Conservation (phyloP, 305 asterid genomes). For the Fraxinus sp. region DNA sequence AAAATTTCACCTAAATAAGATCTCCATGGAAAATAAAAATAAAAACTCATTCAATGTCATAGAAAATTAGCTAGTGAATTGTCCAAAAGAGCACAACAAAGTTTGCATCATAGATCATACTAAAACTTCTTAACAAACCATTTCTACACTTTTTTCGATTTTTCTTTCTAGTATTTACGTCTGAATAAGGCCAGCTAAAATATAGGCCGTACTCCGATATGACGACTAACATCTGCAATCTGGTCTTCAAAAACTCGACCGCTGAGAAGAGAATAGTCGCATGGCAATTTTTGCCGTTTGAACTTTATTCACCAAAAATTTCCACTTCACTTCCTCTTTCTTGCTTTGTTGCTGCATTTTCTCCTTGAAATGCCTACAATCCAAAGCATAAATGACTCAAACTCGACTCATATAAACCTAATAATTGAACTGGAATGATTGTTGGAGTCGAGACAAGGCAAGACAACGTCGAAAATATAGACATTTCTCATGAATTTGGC, state of each 20-base stretch:
- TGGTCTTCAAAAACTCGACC: slow-evolving; percentile 30
- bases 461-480: neutral
- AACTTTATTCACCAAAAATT: slow-evolving; percentile 62
- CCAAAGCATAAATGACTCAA: neutral
- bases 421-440: neutral
- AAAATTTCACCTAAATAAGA: neutral
- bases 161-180: neutral
- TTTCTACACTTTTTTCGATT: neutral
- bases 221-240: slow-evolving; percentile 16
- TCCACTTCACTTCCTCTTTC: slow-evolving; percentile 69
- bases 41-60: neutral
- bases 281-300: slow-evolving; percentile 46
- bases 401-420: neutral
- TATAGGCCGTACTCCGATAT: slow-evolving; percentile 34
- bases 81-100: neutral
- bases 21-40: neutral
- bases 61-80: neutral
- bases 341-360: slow-evolving; percentile 68
- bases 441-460: neutral
- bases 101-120: neutral
- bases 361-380: slow-evolving; percentile 69
- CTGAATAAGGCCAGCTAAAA: slow-evolving; percentile 44
- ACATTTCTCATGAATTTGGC: neutral
- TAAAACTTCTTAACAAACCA: neutral
- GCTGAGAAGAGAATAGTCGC: slow-evolving; percentile 36